These are phyloP conservation scores for Heimioporus punctisporus DNA, from an alignment of 1,284 basidiomycete genomes.

Conservation along the genomic window DNA sequence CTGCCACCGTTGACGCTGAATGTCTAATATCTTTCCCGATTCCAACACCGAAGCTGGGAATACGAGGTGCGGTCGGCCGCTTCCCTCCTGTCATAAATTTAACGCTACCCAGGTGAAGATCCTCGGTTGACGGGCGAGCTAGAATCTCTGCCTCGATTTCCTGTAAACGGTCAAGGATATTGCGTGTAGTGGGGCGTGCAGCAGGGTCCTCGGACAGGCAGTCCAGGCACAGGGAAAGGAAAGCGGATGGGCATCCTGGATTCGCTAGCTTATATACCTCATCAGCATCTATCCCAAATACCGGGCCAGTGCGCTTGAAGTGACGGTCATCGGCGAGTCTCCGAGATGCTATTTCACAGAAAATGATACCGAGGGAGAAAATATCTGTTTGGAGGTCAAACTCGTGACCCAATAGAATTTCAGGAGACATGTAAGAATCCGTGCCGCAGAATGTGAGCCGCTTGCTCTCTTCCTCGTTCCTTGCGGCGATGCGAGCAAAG, in stretches of 20 bases:
- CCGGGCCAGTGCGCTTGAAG: conserved; percentile 80
- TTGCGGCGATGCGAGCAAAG: conserved; percentile 91
- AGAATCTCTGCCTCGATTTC: conserved; percentile 84
- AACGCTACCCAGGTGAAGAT: conserved; percentile 85
- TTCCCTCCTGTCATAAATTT: conserved; percentile 72
- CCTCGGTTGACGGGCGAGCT: conserved; percentile 63
- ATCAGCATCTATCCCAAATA: conserved; percentile 76
- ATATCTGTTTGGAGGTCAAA: conserved; percentile 96
- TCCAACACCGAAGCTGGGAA: conserved; percentile 86
- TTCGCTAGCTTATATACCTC: conserved; percentile 77
- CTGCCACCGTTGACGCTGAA: conserved; percentile 17
- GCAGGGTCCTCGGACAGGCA: conserved; percentile 76
- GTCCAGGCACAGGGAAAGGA: conserved; percentile 79
- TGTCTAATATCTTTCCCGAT: conserved; percentile 59
- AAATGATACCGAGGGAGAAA: conserved; percentile 94
- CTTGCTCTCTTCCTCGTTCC: conserved; percentile 90
- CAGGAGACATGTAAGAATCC: conserved; percentile 94
- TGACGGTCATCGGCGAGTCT: conserved; percentile 81
- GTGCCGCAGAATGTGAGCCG: conserved; percentile 97
- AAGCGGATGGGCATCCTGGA: conserved; percentile 77
- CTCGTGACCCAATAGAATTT: conserved; percentile 90
- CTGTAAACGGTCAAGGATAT: conserved; percentile 75
- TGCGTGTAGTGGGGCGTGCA: conserved; percentile 75
- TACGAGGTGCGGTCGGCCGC: conserved; percentile 65
- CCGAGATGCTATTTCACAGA: conserved; percentile 91